Percentiles rank a stretch among this genome's conserved stretches.
phyloP scores from a whole-genome alignment of 2,329 filamentous ascomycete species.

The Fusarium fracticaudum region DNA sequence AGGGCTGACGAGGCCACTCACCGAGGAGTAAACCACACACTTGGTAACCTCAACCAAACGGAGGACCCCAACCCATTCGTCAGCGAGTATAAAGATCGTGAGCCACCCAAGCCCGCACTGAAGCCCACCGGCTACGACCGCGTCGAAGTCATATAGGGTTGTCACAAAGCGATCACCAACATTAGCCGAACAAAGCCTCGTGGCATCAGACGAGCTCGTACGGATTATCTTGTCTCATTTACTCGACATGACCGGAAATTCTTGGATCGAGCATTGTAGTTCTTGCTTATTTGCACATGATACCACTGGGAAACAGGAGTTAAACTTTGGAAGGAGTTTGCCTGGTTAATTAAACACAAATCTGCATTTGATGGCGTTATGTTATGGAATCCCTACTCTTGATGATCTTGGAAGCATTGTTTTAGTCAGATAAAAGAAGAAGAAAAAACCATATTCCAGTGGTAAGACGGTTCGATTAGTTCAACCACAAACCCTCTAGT shows the following conservation, averaged over 20 bases:
- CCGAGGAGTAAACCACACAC: slow-evolving; percentile 93
- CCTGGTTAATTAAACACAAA: not conserved
- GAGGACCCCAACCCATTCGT: slow-evolving; percentile 94
- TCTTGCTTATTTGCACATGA: slow-evolving; percentile 2
- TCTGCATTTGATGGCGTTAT: not conserved
- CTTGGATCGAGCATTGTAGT: not conserved
- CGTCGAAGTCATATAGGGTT: slow-evolving; percentile 73
- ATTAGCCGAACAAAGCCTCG: not conserved
- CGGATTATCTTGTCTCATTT: not conserved
- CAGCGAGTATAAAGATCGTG: slow-evolving; percentile 78
- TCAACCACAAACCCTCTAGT: not conserved
- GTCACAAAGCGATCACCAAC: not conserved
- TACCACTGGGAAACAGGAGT: slow-evolving; percentile 22
- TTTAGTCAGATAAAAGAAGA: not conserved
- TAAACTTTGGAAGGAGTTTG: not conserved
- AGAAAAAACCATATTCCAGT: not conserved
- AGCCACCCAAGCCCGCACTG: slow-evolving; percentile 71
- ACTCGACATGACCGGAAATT: not conserved
- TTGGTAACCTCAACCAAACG: slow-evolving; percentile 86
- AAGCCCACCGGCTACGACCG: slow-evolving; percentile 84
- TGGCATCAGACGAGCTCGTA: not conserved
- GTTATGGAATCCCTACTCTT: slow-evolving; percentile 25
- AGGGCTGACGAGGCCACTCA: slow-evolving; percentile 90
- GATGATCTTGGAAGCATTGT: not conserved
- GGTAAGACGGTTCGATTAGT: not conserved